Percentiles rank a stretch among this genome's conserved stretches.
phyloP scores from a whole-genome alignment of 2,329 filamentous ascomycete species.

The Alternaria rosae region DNA sequence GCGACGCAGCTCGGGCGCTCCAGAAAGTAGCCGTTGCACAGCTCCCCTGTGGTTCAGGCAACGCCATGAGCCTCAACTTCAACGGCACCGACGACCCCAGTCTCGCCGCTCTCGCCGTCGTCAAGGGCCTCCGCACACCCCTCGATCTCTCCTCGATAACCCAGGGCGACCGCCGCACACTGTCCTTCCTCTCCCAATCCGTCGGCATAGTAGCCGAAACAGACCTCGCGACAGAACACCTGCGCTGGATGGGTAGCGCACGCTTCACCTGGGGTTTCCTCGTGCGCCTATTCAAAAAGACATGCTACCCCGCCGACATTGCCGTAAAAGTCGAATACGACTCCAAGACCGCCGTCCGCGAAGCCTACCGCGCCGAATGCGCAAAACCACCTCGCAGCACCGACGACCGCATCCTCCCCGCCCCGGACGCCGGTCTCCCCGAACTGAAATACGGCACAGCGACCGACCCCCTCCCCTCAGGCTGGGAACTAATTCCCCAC shows the following conservation, averaged over 20 bases:
- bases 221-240: constrained; percentile 86
- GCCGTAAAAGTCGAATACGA: constrained; percentile 83
- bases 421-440: constrained; percentile 63
- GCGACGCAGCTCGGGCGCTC: constrained; percentile 77
- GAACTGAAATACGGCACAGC: constrained; percentile 80
- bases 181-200: constrained; percentile 91
- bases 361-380: constrained; percentile 66
- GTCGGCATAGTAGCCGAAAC: constrained; percentile 89
- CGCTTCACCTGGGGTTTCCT: constrained; percentile 88
- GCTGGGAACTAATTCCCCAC: constrained; percentile 77
- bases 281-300: constrained; percentile 76
- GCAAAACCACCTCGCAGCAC: constrained; percentile 30
- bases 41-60: constrained; percentile 91
- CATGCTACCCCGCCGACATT: constrained; percentile 86
- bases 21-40: constrained; percentile 81
- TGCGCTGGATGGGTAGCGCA: constrained; percentile 89
- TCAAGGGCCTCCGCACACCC: constrained; percentile 86
- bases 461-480: constrained; percentile 75
- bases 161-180: constrained; percentile 73
- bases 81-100: constrained; percentile 80
- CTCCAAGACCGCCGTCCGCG: constrained; percentile 75
- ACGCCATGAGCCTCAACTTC: constrained; percentile 90
- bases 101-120: constrained; percentile 78
- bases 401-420: constrained; percentile 34
- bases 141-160: constrained; percentile 89